Base-by-base conservation (phyloP, 2,329 filamentous ascomycete species). In the Chrysoporthe deuterocubensis region DNA sequence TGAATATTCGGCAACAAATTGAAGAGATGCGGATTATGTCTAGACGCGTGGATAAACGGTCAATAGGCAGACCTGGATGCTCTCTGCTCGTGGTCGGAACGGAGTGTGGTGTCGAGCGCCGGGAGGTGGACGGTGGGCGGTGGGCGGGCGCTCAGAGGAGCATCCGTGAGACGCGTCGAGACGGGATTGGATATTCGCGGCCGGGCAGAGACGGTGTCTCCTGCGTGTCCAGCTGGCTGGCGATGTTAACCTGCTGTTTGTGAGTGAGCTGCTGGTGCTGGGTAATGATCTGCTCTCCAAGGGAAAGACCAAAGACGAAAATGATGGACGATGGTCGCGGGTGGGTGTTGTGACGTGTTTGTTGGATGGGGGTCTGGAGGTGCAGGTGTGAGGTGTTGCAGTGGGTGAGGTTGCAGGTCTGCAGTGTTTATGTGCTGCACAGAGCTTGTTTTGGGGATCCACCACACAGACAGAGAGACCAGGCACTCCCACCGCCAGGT, bases 1-100 rank as follows among this genome's bases (percentile, higher is more conserved):
- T 65, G 66, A 63, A 63, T 66, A 56, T 32, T 66, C 40, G 62
- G 54, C 66, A 66, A 63, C 66, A 60, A 60, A 21, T 59, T 63
- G 60, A 57, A 66, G 52, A 68, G 66, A 68, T 60, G 63, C 42
- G 34, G 58, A 48, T 43, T 65, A 65, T 64, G 43, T 68, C 68
- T 68, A 59, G 59, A 66, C 66, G 63, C 68, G 68, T 66, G 52
- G 32, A 64, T 50, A 59, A 48, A 64, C 37, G 32, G 62, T 60
- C 62, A 63, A 65, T 50, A 58, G 60, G 42, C 34, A 59, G 65
- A 40, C 44, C 62, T 62, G 57, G 37, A 58, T 57, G 66, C 62
- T 48, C 62, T 48, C 42, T 52, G 63, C 50, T 65, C 48, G 21
- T 14, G 9, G 34, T 58, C 43, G 21, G 14, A 9, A 26, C 44